phyloP scores from a whole-genome alignment of 1,284 basidiomycete species.

The Xerocomus minutiporus region DNA sequence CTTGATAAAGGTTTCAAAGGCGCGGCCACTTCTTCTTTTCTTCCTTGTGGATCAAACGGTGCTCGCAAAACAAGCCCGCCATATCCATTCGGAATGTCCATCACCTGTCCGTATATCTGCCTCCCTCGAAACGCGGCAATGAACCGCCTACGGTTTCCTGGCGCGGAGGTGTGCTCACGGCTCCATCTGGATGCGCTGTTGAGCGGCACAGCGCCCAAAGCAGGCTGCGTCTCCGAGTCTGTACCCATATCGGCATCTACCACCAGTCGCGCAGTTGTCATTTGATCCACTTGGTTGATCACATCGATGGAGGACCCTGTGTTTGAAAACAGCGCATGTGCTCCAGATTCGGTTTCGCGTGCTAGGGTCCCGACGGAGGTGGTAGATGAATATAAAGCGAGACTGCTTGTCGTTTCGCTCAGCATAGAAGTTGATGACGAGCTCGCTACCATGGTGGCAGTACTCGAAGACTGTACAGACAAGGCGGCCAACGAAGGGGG shows the following conservation, averaged over 20 bases:
- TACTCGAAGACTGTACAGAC: conserved; percentile 12
- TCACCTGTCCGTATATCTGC: conserved; percentile 57
- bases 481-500: conserved; percentile 23
- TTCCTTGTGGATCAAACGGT: conserved; percentile 23
- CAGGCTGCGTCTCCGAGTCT: conserved; percentile 14
- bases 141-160: conserved; percentile 35
- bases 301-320: background rate
- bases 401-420: conserved; percentile 7
- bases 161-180: background rate
- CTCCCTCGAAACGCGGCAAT: conserved; percentile 70
- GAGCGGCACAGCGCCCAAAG: background rate
- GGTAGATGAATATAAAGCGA: conserved; percentile 8
- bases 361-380: conserved; percentile 1
- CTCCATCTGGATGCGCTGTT: background rate
- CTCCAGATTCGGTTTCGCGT: background rate
- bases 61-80: conserved; percentile 54
- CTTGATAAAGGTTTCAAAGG: conserved; percentile 1
- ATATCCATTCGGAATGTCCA: conserved; percentile 64
- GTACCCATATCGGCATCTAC: background rate
- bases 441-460: conserved; percentile 15
- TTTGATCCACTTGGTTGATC: background rate
- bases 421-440: conserved; percentile 11
- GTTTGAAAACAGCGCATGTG: background rate
- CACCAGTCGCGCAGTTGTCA: background rate
- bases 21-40: conserved; percentile 15